Evolutionary conservation across 495 filamentous ascomycete species (phyloP).

Genomic region (Aspergillus conjunctus): DNA sequence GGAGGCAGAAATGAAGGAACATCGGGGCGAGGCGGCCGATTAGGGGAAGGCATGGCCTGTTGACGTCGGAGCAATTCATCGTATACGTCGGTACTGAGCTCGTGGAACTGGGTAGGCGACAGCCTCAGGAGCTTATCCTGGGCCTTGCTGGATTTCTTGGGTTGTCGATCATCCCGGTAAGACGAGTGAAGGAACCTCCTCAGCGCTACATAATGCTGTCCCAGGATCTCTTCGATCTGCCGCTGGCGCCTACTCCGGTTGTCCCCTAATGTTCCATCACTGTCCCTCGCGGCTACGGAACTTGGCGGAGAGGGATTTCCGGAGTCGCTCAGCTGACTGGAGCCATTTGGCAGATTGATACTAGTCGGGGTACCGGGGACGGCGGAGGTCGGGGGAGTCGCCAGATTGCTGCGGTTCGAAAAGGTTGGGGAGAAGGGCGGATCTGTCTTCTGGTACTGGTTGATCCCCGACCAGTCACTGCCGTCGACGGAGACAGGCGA

Average conservation of each 20-base stretch:
- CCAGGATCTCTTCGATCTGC: conserved; percentile 67
- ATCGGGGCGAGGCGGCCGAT: conserved; percentile 52
- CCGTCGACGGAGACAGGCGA: conserved; percentile 82
- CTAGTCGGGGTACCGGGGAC: conserved; percentile 62
- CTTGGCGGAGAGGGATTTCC: conserved; percentile 81
- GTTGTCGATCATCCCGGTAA: conserved; percentile 71
- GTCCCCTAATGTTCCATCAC: conserved; percentile 65
- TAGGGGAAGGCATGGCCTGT: conserved; percentile 58
- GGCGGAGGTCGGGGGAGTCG: conserved; percentile 70
- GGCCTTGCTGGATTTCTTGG: conserved; percentile 78
- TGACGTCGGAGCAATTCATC: conserved; percentile 91
- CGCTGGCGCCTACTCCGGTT: conserved; percentile 58
- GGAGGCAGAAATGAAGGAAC: conserved; percentile 75
- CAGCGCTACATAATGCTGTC: conserved; percentile 80
- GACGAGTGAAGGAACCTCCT: conserved; percentile 71
- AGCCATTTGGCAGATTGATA: conserved; percentile 40
- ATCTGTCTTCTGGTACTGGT: conserved; percentile 67
- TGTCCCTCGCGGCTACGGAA: conserved; percentile 77
- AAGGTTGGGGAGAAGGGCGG: conserved; percentile 55
- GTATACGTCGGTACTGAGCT: conserved; percentile 95
- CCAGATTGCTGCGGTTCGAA: conserved; percentile 62
- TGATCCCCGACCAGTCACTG: conserved; percentile 85
- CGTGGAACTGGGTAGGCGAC: conserved; percentile 90
- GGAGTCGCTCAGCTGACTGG: conserved; percentile 42
- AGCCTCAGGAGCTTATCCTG: conserved; percentile 89